Evolutionary conservation across 306 rosid species (phyloP), one percentile per base, ranked within the genome.

Genomic region (Vachellia pachyceras): DNA sequence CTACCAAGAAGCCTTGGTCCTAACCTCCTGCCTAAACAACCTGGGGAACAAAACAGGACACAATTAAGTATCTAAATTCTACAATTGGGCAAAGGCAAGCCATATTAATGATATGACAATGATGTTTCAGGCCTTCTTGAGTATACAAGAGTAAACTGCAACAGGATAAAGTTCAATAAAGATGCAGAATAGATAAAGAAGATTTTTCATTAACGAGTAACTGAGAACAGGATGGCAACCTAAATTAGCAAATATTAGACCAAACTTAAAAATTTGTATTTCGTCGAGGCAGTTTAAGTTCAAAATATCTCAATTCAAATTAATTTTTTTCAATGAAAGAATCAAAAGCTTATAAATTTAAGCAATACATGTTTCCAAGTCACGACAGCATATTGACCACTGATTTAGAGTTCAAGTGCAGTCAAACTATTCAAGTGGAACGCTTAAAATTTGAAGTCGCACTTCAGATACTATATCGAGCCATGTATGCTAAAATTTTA

Each of bases 1-100:
- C 99, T 90, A 72, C 97, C 89, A 61, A 96, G 97, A 90, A 96
- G 87, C 90, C 92, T 89, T 77, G 99, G 99, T 86, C 99, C 98
- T 85, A 93, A 90, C 79, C 98, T 97, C 86, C 99, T 92, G 67
- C 99, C 99, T 87, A 96, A 90, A 85, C 99, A 96, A 90, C 90
- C 99, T 96, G 92, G 76, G 85, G 82, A 73, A 85, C 75, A 76
- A 71, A 82, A 88, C 75, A 81, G 77, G 61, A 80, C 49, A 40
- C 79, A 68, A 80, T 84, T 68, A 86, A 52, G 8, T 37, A 57
- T 79, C 71, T 70, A 74, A 69, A 60, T 69, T 82, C 76, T 69
- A 77, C 69, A 60, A 69, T 37, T 55, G 64, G 68, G 69, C 54
- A 57, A 52, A 22, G 54, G 45, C 57, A 72, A 77, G 55, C 67